Evolutionary conservation across 768 basidiomycete genomes (phyloP).

Genomic region (Hypholoma sublateritium): DNA sequence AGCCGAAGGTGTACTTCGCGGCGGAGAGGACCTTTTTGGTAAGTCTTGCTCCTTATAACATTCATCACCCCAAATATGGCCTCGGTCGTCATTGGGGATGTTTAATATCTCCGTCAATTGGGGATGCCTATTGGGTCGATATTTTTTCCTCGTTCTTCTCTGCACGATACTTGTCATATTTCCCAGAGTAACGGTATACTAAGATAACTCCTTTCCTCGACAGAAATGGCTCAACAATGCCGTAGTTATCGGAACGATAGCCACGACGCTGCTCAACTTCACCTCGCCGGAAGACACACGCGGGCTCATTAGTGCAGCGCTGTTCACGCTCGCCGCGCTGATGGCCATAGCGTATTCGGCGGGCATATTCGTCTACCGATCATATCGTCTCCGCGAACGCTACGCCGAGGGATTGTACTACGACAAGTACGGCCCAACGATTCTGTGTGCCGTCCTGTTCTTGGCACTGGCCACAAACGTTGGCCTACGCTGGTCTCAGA

Average conservation of each 20-base stretch:
- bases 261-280: constrained; percentile 89
- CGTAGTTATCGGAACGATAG: constrained; percentile 86
- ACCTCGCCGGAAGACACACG: constrained; percentile 64
- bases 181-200: background rate
- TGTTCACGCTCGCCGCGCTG: constrained; percentile 91
- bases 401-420: constrained; percentile 84
- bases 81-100: background rate
- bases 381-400: constrained; percentile 63
- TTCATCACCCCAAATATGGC: background rate
- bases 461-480: constrained; percentile 75
- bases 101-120: constrained; percentile 2
- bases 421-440: constrained; percentile 84
- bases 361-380: constrained; percentile 76
- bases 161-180: background rate
- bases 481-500: constrained; percentile 61
- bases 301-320: constrained; percentile 82
- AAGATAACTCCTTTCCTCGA: background rate
- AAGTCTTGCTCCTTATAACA: constrained; percentile 31
- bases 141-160: background rate
- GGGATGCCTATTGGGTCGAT: background rate
- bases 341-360: constrained; percentile 87
- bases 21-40: constrained; percentile 93
- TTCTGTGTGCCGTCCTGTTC: constrained; percentile 69
- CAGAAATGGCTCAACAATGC: constrained; percentile 91
- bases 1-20: constrained; percentile 98